Evolutionary conservation across 257 asterid genomes (phyloP), one percentile per base, ranked within the genome.

Genomic region (Gentiana straminea): DNA sequence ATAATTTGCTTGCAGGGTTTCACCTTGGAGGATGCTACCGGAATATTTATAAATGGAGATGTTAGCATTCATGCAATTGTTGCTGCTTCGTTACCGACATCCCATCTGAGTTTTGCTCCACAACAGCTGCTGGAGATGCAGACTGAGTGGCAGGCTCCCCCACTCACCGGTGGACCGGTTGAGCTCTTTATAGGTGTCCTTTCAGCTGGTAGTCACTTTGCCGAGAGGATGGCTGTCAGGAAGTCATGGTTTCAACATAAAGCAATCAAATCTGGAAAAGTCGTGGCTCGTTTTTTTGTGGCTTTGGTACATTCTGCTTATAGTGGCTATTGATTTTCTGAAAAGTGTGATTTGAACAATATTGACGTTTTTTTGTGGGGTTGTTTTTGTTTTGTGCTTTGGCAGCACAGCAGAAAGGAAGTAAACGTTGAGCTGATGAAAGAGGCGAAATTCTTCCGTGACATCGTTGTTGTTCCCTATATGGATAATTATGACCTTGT

Each of bases 401-500:
- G 71, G 77, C 77, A 90, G 98, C 96, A 90, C 64, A 75, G 79
- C 41, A 82, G 95, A 79, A 77, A 84, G 80, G 89, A 86, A 74
- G 84, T 86, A 66, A 86, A 90, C 64, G 69, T 73, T 69, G 94
- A 86, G 73, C 84, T 86, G 52, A 75, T 86, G 86, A 86, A 84
- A 83, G 98, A 90, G 70, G 95, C 91, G 39, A 86, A 84, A 6
- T 90, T 80, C 68, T 90, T 90, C 63, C 83, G 98, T 44, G 98
- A 90, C 75, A 81, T 86, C 61, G 89, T 91, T 69, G 67, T 90
- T 61, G 98, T 90, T 57, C 94, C 98, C 58, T 86, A 86, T 76
- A 74, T 86, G 95, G 98, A 90, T 75, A 81, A 91, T 69, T 91
- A 86, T 67, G 98, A 91, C 64, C 95, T 91, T 12, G 98, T 91